Percentiles rank a stretch among this genome's conserved stretches.
phyloP scores from a whole-genome alignment of 257 asterid genomes.

The Nicotiana paniculata region DNA sequence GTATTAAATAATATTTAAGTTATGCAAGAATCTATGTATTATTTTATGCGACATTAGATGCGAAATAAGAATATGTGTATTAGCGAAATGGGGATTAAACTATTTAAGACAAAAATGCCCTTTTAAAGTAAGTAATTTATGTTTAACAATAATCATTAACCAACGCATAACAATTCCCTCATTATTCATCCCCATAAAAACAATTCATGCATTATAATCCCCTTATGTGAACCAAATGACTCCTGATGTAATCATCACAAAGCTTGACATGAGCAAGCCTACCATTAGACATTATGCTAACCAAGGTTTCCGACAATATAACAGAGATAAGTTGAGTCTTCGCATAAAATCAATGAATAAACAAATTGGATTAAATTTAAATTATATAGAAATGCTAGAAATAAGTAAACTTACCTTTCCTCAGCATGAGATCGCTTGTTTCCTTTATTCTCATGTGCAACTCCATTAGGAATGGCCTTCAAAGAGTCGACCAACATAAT shows the following conservation, averaged over 20 bases:
- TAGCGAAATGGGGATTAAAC: too few relatives aligned
- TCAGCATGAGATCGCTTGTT: slow-evolving; percentile 64
- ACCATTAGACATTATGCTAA: neutral
- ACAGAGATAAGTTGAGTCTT: neutral
- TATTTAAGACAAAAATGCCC: too few relatives aligned
- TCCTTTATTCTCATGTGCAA: slow-evolving; percentile 69
- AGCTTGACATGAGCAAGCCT: neutral
- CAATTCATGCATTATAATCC: too few relatives aligned
- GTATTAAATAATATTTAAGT: too few relatives aligned
- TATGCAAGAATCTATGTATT: too few relatives aligned
- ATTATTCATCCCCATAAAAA: too few relatives aligned
- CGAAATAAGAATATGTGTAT: too few relatives aligned
- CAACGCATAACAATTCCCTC: too few relatives aligned
- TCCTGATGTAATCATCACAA: neutral
- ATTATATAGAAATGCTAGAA: neutral
- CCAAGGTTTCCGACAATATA: neutral
- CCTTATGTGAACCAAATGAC: too few relatives aligned
- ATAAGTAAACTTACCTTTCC: slow-evolving; percentile 54
- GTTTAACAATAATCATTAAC: too few relatives aligned
- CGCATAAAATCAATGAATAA: neutral
- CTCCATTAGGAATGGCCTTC: slow-evolving; percentile 73
- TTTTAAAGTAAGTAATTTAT: too few relatives aligned
- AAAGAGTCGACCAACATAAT: slow-evolving; percentile 18
- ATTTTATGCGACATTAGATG: too few relatives aligned
- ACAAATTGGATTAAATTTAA: neutral